Evolutionary conservation across 2,329 filamentous ascomycete species (phyloP).

Genomic region (Lithohypha guttulata): DNA sequence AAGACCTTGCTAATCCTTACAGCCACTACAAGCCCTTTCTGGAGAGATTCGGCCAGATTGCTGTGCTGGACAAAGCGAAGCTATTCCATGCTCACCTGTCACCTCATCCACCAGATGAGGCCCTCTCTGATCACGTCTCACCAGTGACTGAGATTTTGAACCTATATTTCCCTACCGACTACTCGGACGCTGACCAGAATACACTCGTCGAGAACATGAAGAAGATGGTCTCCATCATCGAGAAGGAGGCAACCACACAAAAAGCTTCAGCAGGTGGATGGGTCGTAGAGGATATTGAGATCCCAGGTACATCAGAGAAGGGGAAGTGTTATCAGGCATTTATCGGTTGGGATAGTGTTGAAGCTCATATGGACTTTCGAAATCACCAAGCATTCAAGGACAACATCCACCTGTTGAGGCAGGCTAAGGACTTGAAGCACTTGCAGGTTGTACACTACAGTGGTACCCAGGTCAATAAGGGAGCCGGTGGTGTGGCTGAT

Average conservation of each 20-base stretch:
- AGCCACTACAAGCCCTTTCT: constrained; percentile 19
- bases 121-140: constrained; percentile 15
- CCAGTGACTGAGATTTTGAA: constrained; percentile 21
- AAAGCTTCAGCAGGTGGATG: constrained; percentile 19
- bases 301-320: constrained; percentile 23
- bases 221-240: constrained; percentile 13
- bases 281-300: constrained; percentile 23
- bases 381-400: constrained; percentile 29
- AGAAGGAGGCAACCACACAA: constrained; percentile 16
- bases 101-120: constrained; percentile 19
- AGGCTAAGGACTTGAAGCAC: constrained; percentile 20
- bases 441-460: constrained; percentile 18
- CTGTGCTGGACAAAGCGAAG: constrained; percentile 11
- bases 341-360: constrained; percentile 31
- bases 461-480: neutral
- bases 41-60: constrained; percentile 15
- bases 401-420: constrained; percentile 20
- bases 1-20: neutral
- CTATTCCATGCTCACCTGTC: constrained; percentile 20
- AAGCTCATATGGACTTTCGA: constrained; percentile 29
- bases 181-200: constrained; percentile 17
- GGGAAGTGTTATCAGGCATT: constrained; percentile 23
- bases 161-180: constrained; percentile 18
- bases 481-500: neutral
- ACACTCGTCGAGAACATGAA: constrained; percentile 13